Evolutionary conservation across 345 rosid species (phyloP), one percentile per base, ranked within the genome.

Genomic region (Salix dunnii): DNA sequence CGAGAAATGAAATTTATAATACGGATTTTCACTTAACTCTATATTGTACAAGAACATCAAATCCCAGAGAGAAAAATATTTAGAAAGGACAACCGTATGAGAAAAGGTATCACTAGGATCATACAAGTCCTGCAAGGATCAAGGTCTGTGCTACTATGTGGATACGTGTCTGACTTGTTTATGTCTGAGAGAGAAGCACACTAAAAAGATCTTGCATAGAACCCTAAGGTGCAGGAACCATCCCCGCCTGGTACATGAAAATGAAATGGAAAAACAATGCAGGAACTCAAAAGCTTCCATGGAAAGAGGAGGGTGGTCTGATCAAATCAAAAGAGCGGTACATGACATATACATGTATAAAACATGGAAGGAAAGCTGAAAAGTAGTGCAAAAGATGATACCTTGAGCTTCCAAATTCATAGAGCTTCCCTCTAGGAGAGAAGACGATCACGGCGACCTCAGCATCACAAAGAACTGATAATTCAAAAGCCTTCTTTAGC

Each of bases 371-470:
- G 62, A 58, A 58, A n/a, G 62, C 4, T 58, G 62, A 25, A n/a
- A 55, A 55, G 62, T 55, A 55, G 62, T 9, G 16, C 62, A 58
- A 3, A 58, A 58, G 62, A 49, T 55, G 28, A 12, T 69, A 82
- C 82, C 80, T 83, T 28, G 83, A 74, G 77, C 80, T 86, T 35
- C 87, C 77, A 58, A 86, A 86, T 71, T 86, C 87, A 73, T 80
- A 86, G 63, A 80, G 81, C 75, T 86, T 86, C 36, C 87, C 89
- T 77, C 81, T 82, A 1, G 82, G 76, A 49, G 89, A 86, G 85
- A 86, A 82, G 72, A 86, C 68, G 18, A 86, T 76, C 2, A 86
- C 84, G 12, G 87, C 77, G 79, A 83, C 76, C 77, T 84, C 84
- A 35, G 84, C 84, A 48, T 82, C 84, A 33, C 84, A 82, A 33